Evolutionary conservation across 1,139 yeast genomes (phyloP).

Genomic region (Suhomyces atakaporum): DNA sequence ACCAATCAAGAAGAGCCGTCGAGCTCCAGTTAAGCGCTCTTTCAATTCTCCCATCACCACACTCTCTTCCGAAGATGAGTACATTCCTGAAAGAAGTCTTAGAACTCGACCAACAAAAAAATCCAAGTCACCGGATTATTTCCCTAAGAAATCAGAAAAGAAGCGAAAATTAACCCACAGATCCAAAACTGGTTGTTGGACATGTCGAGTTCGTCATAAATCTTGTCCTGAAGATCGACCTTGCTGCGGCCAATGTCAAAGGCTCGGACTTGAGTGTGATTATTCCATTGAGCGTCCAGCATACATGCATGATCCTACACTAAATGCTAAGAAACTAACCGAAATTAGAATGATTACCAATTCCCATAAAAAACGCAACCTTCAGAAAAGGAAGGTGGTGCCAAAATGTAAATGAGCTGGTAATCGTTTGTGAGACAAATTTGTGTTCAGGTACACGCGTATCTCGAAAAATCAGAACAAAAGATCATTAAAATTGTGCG

Average conservation of each 20-base stretch:
- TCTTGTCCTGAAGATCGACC: slow-evolving; percentile 67
- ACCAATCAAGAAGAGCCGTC: too few species aligned
- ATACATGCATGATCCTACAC: slow-evolving; percentile 49
- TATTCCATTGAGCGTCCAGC: slow-evolving; percentile 53
- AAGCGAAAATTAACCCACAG: slow-evolving; percentile 30
- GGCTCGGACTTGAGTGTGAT: slow-evolving; percentile 55
- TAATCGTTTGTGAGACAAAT: neutral
- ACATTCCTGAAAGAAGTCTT: neutral
- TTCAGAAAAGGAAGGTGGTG: slow-evolving; percentile 7
- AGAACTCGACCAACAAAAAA: neutral
- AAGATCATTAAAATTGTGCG: slow-evolving; percentile 2
- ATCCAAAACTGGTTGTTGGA: slow-evolving; percentile 68
- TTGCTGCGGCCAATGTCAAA: slow-evolving; percentile 52
- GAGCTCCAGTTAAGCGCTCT: too few species aligned
- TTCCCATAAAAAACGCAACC: slow-evolving; percentile 28
- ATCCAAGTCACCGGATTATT: neutral
- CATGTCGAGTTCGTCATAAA: slow-evolving; percentile 65
- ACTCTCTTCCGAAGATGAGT: slow-evolving; percentile 11
- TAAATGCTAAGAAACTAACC: slow-evolving; percentile 46
- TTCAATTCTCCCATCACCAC: too few species aligned
- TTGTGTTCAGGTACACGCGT: slow-evolving; percentile 9
- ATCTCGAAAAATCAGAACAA: slow-evolving; percentile 1
- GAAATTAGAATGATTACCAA: slow-evolving; percentile 48
- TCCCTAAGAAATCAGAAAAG: slow-evolving; percentile 11
- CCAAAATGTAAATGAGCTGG: neutral